These are phyloP conservation scores for Exidia glandulosa DNA, from an alignment of 768 basidiomycete genomes.

Conservation along the genomic window DNA sequence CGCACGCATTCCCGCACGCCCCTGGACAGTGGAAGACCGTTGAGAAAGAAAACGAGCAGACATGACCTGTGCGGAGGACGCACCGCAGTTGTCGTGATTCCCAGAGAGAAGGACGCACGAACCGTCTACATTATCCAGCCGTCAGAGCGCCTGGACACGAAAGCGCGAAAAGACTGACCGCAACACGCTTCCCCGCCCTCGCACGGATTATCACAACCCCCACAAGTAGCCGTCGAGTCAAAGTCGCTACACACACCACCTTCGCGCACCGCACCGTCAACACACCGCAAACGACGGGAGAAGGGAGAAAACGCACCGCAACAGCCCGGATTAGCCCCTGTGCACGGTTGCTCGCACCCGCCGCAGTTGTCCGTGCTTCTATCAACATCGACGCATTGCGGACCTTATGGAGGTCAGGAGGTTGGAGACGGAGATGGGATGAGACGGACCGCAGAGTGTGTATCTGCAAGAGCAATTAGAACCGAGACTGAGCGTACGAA, in stretches of 20 bases:
- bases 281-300: background rate
- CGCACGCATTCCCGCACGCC: background rate
- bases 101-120: background rate
- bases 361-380: background rate
- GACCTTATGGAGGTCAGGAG: too few species aligned
- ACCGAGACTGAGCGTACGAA: background rate
- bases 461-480: background rate
- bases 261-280: background rate
- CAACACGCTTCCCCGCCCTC: background rate
- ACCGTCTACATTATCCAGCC: background rate
- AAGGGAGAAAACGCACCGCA: background rate
- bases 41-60: background rate
- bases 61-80: background rate
- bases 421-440: too few species aligned
- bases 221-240: background rate
- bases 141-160: background rate
- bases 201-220: background rate
- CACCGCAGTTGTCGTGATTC: background rate
- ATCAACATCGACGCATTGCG: background rate
- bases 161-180: background rate
- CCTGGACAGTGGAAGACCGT: background rate
- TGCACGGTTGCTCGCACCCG: background rate
- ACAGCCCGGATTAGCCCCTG: background rate
- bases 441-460: background rate
- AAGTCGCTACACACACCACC: background rate